Evolutionary conservation across 768 basidiomycete genomes (phyloP), one percentile per base, ranked within the genome.

Genomic region (Filobasidium wieringae): DNA sequence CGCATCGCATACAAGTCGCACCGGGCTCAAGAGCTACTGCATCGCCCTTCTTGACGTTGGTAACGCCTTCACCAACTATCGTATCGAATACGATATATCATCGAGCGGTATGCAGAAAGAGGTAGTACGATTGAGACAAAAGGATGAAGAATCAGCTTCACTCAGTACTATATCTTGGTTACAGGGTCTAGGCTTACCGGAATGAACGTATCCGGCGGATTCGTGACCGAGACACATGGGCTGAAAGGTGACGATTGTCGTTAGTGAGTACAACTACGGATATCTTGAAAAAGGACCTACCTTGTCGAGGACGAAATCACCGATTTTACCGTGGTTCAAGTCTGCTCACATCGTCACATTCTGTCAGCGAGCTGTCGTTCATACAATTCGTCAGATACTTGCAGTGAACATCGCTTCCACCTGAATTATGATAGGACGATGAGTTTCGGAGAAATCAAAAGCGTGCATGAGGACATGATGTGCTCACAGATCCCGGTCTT

Each of bases 401-500:
- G 62, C 62, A 63, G 56, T 61, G 57, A 7, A 57, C 64, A 57
- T 51, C 22, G 55, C 30, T 27, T 24, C 41, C 41, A 27, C 49
- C 43, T 49, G 43, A 30, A 12, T 12, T 49, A 32, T n/a, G n/a
- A n/a, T n/a, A n/a, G n/a, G n/a, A n/a, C n/a, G n/a, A n/a, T n/a
- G n/a, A n/a, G n/a, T n/a, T n/a, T n/a, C n/a, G n/a, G n/a, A n/a
- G n/a, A n/a, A n/a, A n/a, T n/a, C n/a, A n/a, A n/a, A n/a, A n/a
- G n/a, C 33, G 24, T 17, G 8, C 4, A 39, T 36, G 12, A 31
- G 51, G 55, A 64, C 75, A 86, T 86, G 79, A 93, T 89, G 58
- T 87, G 89, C 34, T 89, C 89, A 70, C 88, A 92, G 63, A 92
- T 91, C 52, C 89, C 89, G 64, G 91, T 93, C 77, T 91, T 91